Base-by-base conservation (phyloP, 129 eudicot genomes). In the Oenanthe sinensis region DNA sequence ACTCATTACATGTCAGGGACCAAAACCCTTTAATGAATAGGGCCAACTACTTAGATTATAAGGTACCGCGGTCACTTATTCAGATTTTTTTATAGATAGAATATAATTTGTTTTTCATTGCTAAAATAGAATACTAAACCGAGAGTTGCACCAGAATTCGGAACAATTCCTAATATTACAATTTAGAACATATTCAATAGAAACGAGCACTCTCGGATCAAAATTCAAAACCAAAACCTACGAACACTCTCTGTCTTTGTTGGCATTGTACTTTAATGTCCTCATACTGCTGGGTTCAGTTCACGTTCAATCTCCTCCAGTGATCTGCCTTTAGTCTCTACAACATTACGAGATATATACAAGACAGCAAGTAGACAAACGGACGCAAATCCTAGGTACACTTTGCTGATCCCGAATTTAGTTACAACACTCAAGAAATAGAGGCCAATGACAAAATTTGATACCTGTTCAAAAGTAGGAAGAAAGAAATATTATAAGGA, bases 321-420 rank as follows among this genome's bases (percentile, higher is more conserved):
- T 4, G 98, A 95, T 60, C 98, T 89, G 9, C 98, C 97, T 86
- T 95, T 95, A 74, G 99, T 95, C 82, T 92, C 99, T 48, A 95
- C 97, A 54, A 95, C 97, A n/a, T 92, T 95, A 76, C 90, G 80
- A 67, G 85, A 85, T 81, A 95, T 86, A 82, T 95, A 95, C 86
- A 92, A 20, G 42, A 88, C 94, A 77, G 95, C 99, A 55, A 88
- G 79, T 43, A 87, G 52, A 78, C 99, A 95, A 24, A 90, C 87
- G 4, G 84, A 79, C 0, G 92, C 92, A 63, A 95, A 95, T 73
- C 96, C 99, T 80, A 95, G 92, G 87, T 95, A 92, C 82, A 95
- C 99, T 77, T 75, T 88, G 85, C 96, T 90, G 79, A 95, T 90
- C 24, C 99, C 97, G 75, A 88, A 90, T 85, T 80, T 85, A 48